phyloP scores from a whole-genome alignment of 805 yeast species.

The Zygotorulaspora florentina region DNA sequence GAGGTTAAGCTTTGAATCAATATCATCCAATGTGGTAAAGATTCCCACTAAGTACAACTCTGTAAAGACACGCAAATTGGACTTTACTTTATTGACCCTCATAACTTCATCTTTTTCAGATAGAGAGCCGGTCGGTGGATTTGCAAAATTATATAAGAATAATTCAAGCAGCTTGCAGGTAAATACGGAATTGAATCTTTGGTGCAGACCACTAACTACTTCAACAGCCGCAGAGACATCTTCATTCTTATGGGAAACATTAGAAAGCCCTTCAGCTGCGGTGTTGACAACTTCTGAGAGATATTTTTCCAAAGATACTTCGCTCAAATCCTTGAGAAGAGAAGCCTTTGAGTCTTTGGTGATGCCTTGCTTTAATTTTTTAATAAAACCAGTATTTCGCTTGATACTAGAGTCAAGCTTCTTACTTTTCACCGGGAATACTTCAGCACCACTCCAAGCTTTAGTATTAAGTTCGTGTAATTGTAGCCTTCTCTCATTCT shows the following conservation, averaged over 20 bases:
- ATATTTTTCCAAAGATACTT: constrained; percentile 68
- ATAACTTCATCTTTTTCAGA: constrained; percentile 44
- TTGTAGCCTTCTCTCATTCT: constrained; percentile 28
- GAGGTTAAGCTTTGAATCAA: constrained; percentile 36
- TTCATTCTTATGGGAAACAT: constrained; percentile 44
- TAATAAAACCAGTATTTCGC: constrained; percentile 76
- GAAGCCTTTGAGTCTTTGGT: constrained; percentile 46
- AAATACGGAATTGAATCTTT: constrained; percentile 56
- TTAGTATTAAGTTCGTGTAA: constrained; percentile 39
- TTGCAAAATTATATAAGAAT: constrained; percentile 41
- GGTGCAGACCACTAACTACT: constrained; percentile 69
- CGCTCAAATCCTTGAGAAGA: constrained; percentile 56
- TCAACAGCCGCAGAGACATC: constrained; percentile 65
- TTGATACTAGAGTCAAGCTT: constrained; percentile 73
- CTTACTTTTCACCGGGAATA: constrained; percentile 24
- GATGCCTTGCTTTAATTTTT: constrained; percentile 57
- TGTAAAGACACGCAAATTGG: constrained; percentile 46
- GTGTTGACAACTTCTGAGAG: constrained; percentile 64
- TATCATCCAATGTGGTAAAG: constrained; percentile 44
- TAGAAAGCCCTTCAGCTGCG: constrained; percentile 56
- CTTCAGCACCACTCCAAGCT: constrained; percentile 52
- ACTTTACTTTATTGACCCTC: constrained; percentile 42
- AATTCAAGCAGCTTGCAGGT: constrained; percentile 46
- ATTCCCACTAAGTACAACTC: constrained; percentile 60
- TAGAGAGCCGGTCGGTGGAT: constrained; percentile 25